Conservation (phyloP, 257 asterid species). For the Solanum infundibuliforme region DNA sequence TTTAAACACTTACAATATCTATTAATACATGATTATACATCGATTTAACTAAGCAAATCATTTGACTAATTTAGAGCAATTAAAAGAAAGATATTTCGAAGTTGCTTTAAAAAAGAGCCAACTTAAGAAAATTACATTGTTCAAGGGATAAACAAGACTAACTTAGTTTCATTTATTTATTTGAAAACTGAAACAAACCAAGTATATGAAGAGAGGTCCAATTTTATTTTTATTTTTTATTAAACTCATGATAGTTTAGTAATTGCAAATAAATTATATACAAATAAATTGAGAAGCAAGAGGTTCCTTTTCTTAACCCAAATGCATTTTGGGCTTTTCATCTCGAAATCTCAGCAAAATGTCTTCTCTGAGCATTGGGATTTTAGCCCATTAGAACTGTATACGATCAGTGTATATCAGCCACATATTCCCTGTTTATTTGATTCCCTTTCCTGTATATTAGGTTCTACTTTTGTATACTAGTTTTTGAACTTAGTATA, state of each 20-base stretch:
- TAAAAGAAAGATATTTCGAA: neutral
- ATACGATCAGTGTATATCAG: neutral
- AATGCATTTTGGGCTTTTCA: neutral
- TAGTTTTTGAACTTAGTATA: neutral
- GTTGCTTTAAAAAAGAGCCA: neutral
- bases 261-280: neutral
- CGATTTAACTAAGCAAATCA: neutral
- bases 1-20: neutral
- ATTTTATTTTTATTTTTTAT: too few species aligned
- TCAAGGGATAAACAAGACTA: neutral
- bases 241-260: neutral
- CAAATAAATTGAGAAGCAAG: too few species aligned
- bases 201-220: neutral
- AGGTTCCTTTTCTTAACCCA: neutral
- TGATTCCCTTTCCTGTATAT: neutral
- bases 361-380: neutral
- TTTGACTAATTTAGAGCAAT: neutral
- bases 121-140: neutral
- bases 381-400: neutral
- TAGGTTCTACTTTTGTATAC: neutral
- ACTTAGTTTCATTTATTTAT: neutral
- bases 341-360: neutral
- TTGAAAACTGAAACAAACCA: neutral
- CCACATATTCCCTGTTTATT: neutral
- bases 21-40: neutral